A percentile compares a stretch with the other conserved stretches of the same genome.
phyloP scores from a whole-genome alignment of 2,329 filamentous ascomycete species.

The Alternaria metachromatica region DNA sequence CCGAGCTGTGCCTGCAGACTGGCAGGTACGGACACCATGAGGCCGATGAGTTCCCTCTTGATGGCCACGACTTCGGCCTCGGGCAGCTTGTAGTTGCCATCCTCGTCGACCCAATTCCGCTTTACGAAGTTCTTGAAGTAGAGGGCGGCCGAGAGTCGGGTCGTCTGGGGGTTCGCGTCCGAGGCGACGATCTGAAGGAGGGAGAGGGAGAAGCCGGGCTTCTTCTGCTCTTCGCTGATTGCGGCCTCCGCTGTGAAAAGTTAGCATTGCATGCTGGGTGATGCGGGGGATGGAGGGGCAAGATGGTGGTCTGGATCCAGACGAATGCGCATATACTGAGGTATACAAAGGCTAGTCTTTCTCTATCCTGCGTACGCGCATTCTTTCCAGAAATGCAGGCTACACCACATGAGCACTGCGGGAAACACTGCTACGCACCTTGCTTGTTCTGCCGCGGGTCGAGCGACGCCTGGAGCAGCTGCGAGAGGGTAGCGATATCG shows the following conservation, averaged over 20 bases:
- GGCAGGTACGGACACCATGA: conserved; percentile 92
- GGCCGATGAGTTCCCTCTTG: conserved; percentile 91
- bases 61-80: conserved; percentile 84
- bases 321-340: not conserved
- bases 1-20: conserved; percentile 92
- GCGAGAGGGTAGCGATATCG: conserved; percentile 70
- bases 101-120: conserved; percentile 92
- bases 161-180: conserved; percentile 73
- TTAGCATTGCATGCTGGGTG: conserved; percentile 19
- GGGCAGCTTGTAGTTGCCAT: conserved; percentile 90
- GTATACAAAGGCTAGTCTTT: not conserved
- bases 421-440: conserved; percentile 64
- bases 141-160: conserved; percentile 83
- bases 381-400: not conserved
- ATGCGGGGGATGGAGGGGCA: conserved; percentile 1
- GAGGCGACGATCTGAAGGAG: conserved; percentile 91
- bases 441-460: conserved; percentile 87
- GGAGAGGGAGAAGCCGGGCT: conserved; percentile 82
- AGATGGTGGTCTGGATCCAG: not conserved
- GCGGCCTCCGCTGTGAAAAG: conserved; percentile 73
- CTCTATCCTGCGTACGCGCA: not conserved
- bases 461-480: conserved; percentile 88
- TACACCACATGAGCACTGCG: conserved; percentile 9
- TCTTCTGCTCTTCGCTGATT: conserved; percentile 78
- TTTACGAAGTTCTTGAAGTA: conserved; percentile 99